phyloP scores from a whole-genome alignment of 208 protist genomes.

The Giardia duodenalis region DNA sequence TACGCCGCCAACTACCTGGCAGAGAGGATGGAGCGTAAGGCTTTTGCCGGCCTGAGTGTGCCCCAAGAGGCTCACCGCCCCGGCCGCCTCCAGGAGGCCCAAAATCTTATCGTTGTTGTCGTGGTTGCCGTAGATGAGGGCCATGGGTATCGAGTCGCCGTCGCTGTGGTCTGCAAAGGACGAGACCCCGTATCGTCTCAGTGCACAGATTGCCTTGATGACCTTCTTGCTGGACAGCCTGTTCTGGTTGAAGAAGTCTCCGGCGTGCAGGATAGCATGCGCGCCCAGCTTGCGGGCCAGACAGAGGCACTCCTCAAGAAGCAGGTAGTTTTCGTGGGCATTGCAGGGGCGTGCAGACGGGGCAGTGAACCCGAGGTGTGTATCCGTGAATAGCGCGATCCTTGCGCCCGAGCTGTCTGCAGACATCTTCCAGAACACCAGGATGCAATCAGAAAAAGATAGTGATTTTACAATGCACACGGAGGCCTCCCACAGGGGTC shows the following conservation, averaged over 20 bases:
- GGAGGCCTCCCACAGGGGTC: too few species aligned
- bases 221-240: background rate
- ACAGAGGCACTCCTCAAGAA: background rate
- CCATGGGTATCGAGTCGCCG: background rate
- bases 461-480: too few species aligned
- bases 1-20: background rate
- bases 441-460: too few species aligned
- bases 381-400: background rate
- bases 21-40: background rate
- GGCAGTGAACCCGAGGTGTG: background rate
- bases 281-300: background rate
- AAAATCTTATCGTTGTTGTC: background rate
- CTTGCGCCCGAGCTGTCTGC: too few species aligned
- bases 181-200: background rate
- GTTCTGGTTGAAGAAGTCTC: background rate
- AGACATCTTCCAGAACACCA: too few species aligned
- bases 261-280: background rate
- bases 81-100: background rate
- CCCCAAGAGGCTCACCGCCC: background rate
- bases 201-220: background rate
- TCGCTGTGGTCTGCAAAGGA: background rate
- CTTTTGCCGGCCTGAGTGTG: background rate
- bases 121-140: background rate
- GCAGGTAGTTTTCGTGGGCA: background rate
- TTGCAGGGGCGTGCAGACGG: background rate